Base-by-base conservation (phyloP, 345 rosid species). In the Hibiscus tridactylites region DNA sequence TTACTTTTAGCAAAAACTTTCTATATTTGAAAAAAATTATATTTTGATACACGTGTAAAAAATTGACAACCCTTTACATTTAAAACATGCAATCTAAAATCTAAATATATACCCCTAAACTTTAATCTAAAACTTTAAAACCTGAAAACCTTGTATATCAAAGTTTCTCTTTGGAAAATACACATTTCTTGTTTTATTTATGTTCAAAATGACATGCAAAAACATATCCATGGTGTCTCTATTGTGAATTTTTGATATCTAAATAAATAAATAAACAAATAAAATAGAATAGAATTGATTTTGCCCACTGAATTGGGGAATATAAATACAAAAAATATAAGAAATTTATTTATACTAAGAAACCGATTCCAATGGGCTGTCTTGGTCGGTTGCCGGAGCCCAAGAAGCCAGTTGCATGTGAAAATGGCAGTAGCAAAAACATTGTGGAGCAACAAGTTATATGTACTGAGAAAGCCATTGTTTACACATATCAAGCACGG, bases 401-500 rank as follows among this genome's bases (percentile, higher is more conserved):
- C 17, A 13, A 28, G 24, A 9, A 21, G 35, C 53, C 3, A 9
- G 9, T 42, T 0, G 16, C 71, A 28, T 28, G 15, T 9, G 28
- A 16, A 16, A 3, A 15, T 39, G 19, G 6, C 11, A 10, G 42
- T 13, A 58, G 53, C 52, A 12, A 16, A 13, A 44, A 21, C 6
- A 19, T 35, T 26, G 65, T 61, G 17, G 2, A 65, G 37, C 58
- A 66, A 61, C 61, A 54, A 26, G 53, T 83, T 83, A 94, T 97
- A 94, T 90, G 80, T 88, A 88, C 64, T 85, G 85, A 61, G 93
- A 87, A 61, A 94, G 80, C 98, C 98, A 94, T 67, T 88, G 95
- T 80, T 90, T 91, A 79, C 98, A 94, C 97, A 94, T 84, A 78
- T 88, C 96, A 31, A 94, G 98, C 82, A 91, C 98, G 0, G 95